Conservation (phyloP, 106 monocot species). For the Posidonia australis region DNA sequence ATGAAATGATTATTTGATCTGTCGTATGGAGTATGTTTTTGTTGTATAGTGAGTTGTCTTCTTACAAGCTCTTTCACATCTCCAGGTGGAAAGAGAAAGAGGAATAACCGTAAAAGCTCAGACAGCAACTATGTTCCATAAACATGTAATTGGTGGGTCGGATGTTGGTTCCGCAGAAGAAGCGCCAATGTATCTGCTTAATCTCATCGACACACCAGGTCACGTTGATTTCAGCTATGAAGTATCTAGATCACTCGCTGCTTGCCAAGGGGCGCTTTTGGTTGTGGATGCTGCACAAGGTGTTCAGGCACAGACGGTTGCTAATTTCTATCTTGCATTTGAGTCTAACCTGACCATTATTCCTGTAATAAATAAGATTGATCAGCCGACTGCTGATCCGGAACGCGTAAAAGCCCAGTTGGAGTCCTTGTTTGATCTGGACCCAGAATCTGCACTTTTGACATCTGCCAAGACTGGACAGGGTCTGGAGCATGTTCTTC, state of each 20-base stretch:
- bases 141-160: conserved; percentile 13
- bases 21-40: no score
- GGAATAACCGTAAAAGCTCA: conserved; percentile 98
- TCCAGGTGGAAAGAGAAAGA: conserved; percentile 76
- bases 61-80: neutral
- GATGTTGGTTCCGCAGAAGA: conserved; percentile 6
- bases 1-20: no score
- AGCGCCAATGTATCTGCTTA: conserved; percentile 46
- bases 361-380: conserved; percentile 98
- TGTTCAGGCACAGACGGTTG: conserved; percentile 98
- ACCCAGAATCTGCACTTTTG: conserved; percentile 69
- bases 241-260: conserved; percentile 94
- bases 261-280: conserved; percentile 94
- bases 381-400: conserved; percentile 95
- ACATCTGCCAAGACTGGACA: conserved; percentile 98
- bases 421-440: conserved; percentile 86
- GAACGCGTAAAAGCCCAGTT: conserved; percentile 87
- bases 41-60: neutral
- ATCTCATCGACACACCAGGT: conserved; percentile 94
- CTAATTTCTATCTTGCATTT: conserved; percentile 94
- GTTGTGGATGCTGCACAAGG: conserved; percentile 99
- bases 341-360: conserved; percentile 83
- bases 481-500: conserved; percentile 86
- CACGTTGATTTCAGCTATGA: conserved; percentile 99
- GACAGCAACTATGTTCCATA: conserved; percentile 95